A percentile compares a stretch with the other conserved stretches of the same genome.
Conservation (phyloP, 257 asterid genomes). For the Sherardia arvensis region DNA sequence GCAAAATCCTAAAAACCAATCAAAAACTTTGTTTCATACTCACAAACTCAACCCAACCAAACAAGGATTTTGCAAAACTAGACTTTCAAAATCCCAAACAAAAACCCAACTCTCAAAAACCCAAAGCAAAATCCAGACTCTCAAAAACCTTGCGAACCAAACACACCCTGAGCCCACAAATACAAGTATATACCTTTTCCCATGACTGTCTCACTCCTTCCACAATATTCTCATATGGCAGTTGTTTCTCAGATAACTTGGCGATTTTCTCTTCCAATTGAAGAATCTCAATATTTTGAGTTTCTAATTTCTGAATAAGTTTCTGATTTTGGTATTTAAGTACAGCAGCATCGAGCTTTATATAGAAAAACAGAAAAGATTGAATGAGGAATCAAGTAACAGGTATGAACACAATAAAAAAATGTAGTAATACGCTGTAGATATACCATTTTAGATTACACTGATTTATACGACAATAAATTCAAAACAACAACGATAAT, state of each 20-base stretch:
- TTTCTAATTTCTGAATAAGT: constrained; percentile 79
- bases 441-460: not conserved
- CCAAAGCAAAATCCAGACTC: too few relatives aligned
- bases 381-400: not conserved
- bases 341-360: constrained; percentile 80
- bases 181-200: constrained; percentile 47
- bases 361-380: constrained; percentile 10
- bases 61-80: too few relatives aligned
- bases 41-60: too few relatives aligned
- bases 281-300: constrained; percentile 67
- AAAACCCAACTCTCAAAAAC: too few relatives aligned
- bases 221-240: constrained; percentile 43
- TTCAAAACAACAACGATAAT: not conserved
- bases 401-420: not conserved
- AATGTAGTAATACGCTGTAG: not conserved
- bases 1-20: too few relatives aligned
- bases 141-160: too few relatives aligned
- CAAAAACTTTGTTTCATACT: too few relatives aligned
- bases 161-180: not conserved
- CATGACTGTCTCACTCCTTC: constrained; percentile 50
- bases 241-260: constrained; percentile 55
- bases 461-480: not conserved
- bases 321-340: constrained; percentile 93
- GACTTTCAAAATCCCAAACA: too few relatives aligned
- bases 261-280: constrained; percentile 45